phyloP scores from a whole-genome alignment of 2,329 filamentous ascomycete species.

The Sarocladiaceae sp. region DNA sequence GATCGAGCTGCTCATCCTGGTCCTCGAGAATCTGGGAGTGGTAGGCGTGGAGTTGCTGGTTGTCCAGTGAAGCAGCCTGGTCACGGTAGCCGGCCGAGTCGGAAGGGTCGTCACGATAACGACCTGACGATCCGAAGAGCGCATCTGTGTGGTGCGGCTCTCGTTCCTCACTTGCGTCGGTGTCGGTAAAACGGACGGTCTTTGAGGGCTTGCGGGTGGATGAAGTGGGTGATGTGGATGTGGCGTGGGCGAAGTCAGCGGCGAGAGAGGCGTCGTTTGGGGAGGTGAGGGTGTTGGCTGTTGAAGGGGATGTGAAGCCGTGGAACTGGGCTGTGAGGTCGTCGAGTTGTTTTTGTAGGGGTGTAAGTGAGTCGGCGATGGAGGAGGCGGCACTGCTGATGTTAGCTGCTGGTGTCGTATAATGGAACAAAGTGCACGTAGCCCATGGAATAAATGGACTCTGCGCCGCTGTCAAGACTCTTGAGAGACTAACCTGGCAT shows the following conservation, averaged over 20 bases:
- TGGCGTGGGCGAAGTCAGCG: slow-evolving; percentile 61
- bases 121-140: slow-evolving; percentile 35
- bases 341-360: slow-evolving; percentile 68
- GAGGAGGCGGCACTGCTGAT: slow-evolving; percentile 37
- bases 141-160: slow-evolving; percentile 30
- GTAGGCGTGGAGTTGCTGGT: slow-evolving; percentile 82
- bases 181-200: slow-evolving; percentile 83
- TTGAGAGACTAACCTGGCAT: slow-evolving; percentile 50
- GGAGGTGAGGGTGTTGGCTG: slow-evolving; percentile 47
- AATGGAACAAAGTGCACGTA: no score
- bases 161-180: slow-evolving; percentile 30
- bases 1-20: slow-evolving; percentile 91
- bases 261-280: slow-evolving; percentile 62
- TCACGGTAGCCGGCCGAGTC: slow-evolving; percentile 50
- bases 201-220: slow-evolving; percentile 45
- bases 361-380: slow-evolving; percentile 60
- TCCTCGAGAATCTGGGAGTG: slow-evolving; percentile 78
- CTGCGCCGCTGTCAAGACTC: no score
- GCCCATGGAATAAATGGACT: not conserved
- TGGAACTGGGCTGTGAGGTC: slow-evolving; percentile 80
- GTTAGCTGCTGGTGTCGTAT: no score
- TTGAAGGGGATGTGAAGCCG: slow-evolving; percentile 51
- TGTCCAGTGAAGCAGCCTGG: slow-evolving; percentile 59
- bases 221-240: slow-evolving; percentile 29
- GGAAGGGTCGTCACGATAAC: slow-evolving; percentile 66